Conservation (phyloP, 2,329 filamentous ascomycete genomes). For the Aspergillus brasiliensis region DNA sequence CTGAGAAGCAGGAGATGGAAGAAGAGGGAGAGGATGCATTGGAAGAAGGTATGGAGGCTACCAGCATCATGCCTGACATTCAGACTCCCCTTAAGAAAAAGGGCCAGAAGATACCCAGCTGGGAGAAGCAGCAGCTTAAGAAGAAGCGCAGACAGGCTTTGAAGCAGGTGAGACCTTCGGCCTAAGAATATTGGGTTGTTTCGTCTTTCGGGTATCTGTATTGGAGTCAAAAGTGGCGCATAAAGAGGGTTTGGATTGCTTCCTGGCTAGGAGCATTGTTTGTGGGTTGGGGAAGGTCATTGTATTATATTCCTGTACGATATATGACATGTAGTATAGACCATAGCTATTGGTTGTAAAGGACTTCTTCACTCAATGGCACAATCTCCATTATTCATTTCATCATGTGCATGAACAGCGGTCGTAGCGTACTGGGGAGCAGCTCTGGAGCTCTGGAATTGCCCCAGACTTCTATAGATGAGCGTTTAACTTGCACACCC, state of each 20-base stretch:
- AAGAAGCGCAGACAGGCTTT: conserved; percentile 45
- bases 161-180: conserved; percentile 31
- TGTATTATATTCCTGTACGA: conserved; percentile 16
- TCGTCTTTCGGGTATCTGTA: not conserved
- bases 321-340: conserved; percentile 18
- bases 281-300: not conserved
- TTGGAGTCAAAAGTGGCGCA: not conserved
- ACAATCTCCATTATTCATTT: conserved; percentile 5
- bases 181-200: not conserved
- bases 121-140: conserved; percentile 49
- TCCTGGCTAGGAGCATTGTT: not conserved
- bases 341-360: conserved; percentile 14
- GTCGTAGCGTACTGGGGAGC: not conserved
- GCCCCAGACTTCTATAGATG: too few species aligned
- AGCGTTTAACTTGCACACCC: too few species aligned
- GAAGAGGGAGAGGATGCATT: conserved; percentile 26
- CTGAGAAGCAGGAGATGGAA: conserved; percentile 29
- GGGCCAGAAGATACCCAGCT: conserved; percentile 40
- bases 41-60: conserved; percentile 14
- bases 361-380: conserved; percentile 29
- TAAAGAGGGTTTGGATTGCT: not conserved
- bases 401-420: not conserved
- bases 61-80: conserved; percentile 14
- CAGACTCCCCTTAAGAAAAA: conserved; percentile 32
- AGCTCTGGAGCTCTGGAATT: not conserved